phyloP scores from a whole-genome alignment of 306 rosid genomes.

The Cicer yamashitae region DNA sequence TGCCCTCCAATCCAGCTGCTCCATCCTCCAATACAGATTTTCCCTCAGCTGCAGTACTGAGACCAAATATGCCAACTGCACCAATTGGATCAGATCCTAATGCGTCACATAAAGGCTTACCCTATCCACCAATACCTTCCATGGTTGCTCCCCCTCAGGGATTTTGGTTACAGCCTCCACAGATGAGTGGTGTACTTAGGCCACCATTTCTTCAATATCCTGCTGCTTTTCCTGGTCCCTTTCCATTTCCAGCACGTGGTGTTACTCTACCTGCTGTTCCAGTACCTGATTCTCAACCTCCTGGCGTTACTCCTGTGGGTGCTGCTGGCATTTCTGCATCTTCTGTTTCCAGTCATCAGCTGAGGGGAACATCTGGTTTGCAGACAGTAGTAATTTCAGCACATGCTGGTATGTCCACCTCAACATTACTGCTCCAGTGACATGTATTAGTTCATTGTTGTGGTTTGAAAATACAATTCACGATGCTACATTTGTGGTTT shows the following conservation, averaged over 20 bases:
- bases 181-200: slow-evolving; percentile 69
- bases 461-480: slow-evolving; percentile 37
- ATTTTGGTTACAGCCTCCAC: slow-evolving; percentile 81
- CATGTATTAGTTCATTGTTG: slow-evolving; percentile 41
- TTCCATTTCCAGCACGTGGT: slow-evolving; percentile 71
- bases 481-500: slow-evolving; percentile 31
- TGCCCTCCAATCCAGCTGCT: slow-evolving; percentile 52
- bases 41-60: slow-evolving; percentile 51
- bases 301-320: slow-evolving; percentile 83
- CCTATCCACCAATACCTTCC: slow-evolving; percentile 67
- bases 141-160: slow-evolving; percentile 74
- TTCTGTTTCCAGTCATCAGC: slow-evolving; percentile 52
- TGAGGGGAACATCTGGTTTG: slow-evolving; percentile 56
- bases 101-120: slow-evolving; percentile 55
- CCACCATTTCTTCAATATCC: slow-evolving; percentile 71
- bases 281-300: slow-evolving; percentile 89
- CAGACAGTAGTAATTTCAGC: slow-evolving; percentile 58
- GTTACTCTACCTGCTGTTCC: slow-evolving; percentile 70
- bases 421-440: slow-evolving; percentile 38
- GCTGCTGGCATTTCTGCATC: slow-evolving; percentile 43
- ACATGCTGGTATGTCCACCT: slow-evolving; percentile 58
- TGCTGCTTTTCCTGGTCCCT: slow-evolving; percentile 70
- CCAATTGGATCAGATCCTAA: slow-evolving; percentile 52
- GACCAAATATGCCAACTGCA: slow-evolving; percentile 62
- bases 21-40: slow-evolving; percentile 53